phyloP scores from a whole-genome alignment of 208 protist species.

The Balamuthia mandrillaris region DNA sequence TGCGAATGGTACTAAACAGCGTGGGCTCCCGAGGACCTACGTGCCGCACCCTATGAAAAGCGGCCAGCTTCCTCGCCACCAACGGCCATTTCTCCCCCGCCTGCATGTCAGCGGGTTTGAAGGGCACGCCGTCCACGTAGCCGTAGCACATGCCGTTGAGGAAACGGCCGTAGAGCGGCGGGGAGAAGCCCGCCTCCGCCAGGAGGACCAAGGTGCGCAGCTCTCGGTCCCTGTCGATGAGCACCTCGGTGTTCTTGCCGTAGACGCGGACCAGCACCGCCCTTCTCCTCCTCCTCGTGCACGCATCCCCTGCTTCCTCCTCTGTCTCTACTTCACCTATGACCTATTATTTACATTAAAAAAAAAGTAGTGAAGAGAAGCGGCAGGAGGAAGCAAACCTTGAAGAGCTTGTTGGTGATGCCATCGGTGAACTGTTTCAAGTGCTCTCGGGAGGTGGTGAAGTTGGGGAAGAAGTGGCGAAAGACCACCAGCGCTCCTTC shows the following conservation, averaged over 20 bases:
- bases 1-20: constrained; percentile 1
- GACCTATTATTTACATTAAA: too few species aligned
- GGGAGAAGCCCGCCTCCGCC: neutral
- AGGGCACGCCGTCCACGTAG: constrained; percentile 19
- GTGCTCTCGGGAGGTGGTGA: neutral
- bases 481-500: neutral
- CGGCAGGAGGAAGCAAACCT: neutral
- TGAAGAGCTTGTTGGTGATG: constrained; percentile 31
- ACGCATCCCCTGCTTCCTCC: neutral
- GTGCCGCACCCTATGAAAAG: neutral
- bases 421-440: constrained; percentile 20
- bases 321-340: neutral
- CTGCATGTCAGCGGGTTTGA: constrained; percentile 26
- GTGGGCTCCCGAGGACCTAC: neutral
- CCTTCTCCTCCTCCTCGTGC: neutral
- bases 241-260: constrained; percentile 37
- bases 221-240: constrained; percentile 31
- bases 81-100: constrained; percentile 7
- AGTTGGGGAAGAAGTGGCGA: constrained; percentile 24
- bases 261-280: constrained; percentile 36
- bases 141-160: constrained; percentile 28
- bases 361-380: too few species aligned
- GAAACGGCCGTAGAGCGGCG: constrained; percentile 24
- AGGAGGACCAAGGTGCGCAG: neutral
- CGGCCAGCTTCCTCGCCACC: neutral